Percentiles rank a stretch among this genome's conserved stretches.
These are phyloP conservation scores for Phalaenopsis aphrodite DNA, from an alignment of 106 monocot genomes.

Conservation along the genomic window DNA sequence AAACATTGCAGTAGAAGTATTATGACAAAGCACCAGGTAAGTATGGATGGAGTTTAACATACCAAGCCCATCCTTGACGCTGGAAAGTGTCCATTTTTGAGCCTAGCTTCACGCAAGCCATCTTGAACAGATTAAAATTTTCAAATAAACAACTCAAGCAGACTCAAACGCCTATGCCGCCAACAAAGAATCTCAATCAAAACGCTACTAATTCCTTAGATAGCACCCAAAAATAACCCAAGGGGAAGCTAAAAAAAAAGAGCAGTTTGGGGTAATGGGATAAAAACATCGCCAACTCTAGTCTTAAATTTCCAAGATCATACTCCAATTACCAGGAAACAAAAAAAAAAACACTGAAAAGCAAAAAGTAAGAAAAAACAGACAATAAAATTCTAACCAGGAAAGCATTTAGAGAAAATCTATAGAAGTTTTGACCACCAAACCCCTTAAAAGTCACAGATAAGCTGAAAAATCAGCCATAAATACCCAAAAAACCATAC, in stretches of 20 bases:
- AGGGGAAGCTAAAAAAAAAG: neutral
- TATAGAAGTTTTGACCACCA: neutral
- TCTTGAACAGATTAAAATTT: neutral
- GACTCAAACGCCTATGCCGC: neutral
- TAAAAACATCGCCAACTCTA: too few species aligned
- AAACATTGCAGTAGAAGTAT: neutral
- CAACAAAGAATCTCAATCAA: neutral
- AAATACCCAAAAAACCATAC: neutral
- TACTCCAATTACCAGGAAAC: too few species aligned
- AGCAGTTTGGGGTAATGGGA: neutral
- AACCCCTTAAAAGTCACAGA: neutral
- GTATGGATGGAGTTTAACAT: conserved; percentile 8
- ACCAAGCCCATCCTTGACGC: conserved; percentile 37
- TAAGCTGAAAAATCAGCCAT: neutral
- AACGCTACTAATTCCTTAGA: neutral
- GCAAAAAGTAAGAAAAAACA: too few species aligned
- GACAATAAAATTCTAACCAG: too few species aligned
- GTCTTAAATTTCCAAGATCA: too few species aligned
- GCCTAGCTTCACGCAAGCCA: conserved; percentile 35
- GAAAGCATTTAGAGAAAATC: too few species aligned
- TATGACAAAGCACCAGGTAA: too few species aligned
- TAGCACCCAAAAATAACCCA: neutral
- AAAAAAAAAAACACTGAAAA: too few species aligned
- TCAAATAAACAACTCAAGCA: neutral
- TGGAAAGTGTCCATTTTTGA: conserved; percentile 34